Evolutionary conservation across 768 basidiomycete species (phyloP).

Genomic region (Pisolithus albus): DNA sequence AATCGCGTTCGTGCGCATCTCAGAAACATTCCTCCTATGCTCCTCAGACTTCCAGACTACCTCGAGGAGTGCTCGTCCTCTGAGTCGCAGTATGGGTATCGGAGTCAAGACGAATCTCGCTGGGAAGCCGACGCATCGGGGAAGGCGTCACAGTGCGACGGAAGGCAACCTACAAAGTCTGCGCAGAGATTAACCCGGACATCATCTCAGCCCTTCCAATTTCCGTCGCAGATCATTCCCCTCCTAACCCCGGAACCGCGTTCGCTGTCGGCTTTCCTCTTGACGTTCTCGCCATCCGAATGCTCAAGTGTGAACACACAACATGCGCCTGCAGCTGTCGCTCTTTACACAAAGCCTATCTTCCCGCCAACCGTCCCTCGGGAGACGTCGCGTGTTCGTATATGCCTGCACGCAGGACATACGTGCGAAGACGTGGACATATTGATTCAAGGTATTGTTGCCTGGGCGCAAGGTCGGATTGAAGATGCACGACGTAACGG

Average conservation of each 20-base stretch:
- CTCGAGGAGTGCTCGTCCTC: not conserved
- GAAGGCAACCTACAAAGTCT: not conserved
- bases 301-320: not conserved
- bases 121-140: slow-evolving; percentile 3
- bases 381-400: slow-evolving; percentile 74
- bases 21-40: slow-evolving; percentile 18
- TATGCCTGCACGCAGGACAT: slow-evolving; percentile 85
- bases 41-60: slow-evolving; percentile 22
- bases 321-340: slow-evolving; percentile 10
- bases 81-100: not conserved
- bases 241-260: slow-evolving; percentile 73
- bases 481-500: slow-evolving; percentile 2
- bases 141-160: not conserved
- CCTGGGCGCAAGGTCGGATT: slow-evolving; percentile 21
- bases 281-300: slow-evolving; percentile 6
- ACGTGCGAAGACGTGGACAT: slow-evolving; percentile 53
- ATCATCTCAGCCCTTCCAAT: not conserved
- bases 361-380: slow-evolving; percentile 87
- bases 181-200: not conserved
- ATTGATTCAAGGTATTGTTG: slow-evolving; percentile 46
- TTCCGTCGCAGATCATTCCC: slow-evolving; percentile 76
- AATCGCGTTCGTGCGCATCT: slow-evolving; percentile 26
- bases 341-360: slow-evolving; percentile 69
- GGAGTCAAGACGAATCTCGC: not conserved
- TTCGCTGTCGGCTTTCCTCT: slow-evolving; percentile 64